Evolutionary conservation across 1,139 yeast genomes (phyloP), one percentile per base, ranked within the genome.

Genomic region (Candida anutae): DNA sequence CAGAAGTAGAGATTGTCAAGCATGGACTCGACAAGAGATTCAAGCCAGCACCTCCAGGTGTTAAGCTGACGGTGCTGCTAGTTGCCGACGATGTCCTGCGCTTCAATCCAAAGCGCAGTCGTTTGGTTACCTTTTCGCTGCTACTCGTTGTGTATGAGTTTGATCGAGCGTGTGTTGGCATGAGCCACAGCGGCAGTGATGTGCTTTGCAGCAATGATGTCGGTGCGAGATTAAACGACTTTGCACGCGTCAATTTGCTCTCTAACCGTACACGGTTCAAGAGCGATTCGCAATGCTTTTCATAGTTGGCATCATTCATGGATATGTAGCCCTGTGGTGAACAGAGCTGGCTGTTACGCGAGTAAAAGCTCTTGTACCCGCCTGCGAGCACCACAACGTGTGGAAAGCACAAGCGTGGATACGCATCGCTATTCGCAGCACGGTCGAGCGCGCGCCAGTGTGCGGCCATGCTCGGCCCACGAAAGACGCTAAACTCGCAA

Each of bases 381-480:
- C 97, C 98, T 41, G 85, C 84, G 28, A 90, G 64, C 22, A 90
- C 75, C 22, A 84, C 77, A 27, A 90, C 74, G 55, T 90, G 95
- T 2, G 98, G 98, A 47, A 78, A 90, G 38, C 72, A 73, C 33
- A 90, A 62, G 37, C 67, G 61, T 1, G 98, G 98, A 53, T 90
- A 93, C 37, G 70, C 62, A 31, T 77, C 76, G 37, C 75, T 69
- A 50, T 88, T 87, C 28, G 74, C 44, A 26, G 69, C 70, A 35
- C 98, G 70, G 56, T 90, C 98, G 40, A 83, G 70, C 39, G 79
- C 79, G 38, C 98, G 66, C 33, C 90, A 65, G 50, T 85, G 88
- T 33, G 78, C 65, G 1, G 97, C 97, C 81, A 90, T 76, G 28
- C 82, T 64, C 3, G 98, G 98, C 8, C 97, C 95, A 34, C 98